phyloP scores from a whole-genome alignment of 129 eudicot species.

The Helianthus annuus region HanXRQr2.0-SUNRISE NC_035446.2:160893063-160893562 shows the following conservation, averaged over 20 bases:
- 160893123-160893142: conserved; percentile 17
- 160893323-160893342: background rate
- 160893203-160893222: background rate
- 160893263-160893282: conserved; percentile 31
- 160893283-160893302: conserved; percentile 18
- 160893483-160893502: too few relatives aligned
- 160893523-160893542: too few relatives aligned
- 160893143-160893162: conserved; percentile 1
- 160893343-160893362: background rate
- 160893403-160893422: conserved; percentile 3
- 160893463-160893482: background rate
- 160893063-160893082: background rate
- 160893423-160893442: too few relatives aligned
- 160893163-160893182: conserved; percentile 12
- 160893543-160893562: too few relatives aligned
- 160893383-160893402: conserved; percentile 9
- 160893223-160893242: background rate
- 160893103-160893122: conserved; percentile 11
- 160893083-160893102: background rate
- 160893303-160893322: conserved; percentile 20
- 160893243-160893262: conserved; percentile 7
- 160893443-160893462: too few relatives aligned
- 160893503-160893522: too few relatives aligned
- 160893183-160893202: conserved; percentile 7
- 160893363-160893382: conserved; percentile 4